Evolutionary conservation across 2,329 filamentous ascomycete genomes (phyloP), one percentile per base, ranked within the genome.

Genomic region (Colletotrichum navitas): DNA sequence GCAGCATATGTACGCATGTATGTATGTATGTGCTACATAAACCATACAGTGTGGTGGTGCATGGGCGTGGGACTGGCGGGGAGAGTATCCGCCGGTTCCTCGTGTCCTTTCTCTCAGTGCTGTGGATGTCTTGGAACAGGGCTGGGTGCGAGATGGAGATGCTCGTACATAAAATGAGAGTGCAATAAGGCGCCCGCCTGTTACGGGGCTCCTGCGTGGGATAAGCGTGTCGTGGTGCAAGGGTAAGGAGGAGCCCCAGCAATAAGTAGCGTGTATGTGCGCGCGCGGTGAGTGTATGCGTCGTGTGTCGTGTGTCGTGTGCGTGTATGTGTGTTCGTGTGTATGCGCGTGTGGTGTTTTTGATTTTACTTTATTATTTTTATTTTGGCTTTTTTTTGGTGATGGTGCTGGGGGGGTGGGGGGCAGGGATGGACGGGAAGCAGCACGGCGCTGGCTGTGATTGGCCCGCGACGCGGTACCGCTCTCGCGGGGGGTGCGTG

Each of bases 381-480:
- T 11, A 18, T 45, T 11, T n/a, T 45, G 4, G 14, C 4, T 21
- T 7, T 43, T 43, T 21, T 41, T 41, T 41, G 45, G 52, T 54
- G 21, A 10, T 55, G 52, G n/a, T 64, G 34, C 49, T 71, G 52
- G 39, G 49, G 52, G 36, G 55, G 36, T 39, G 49, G 52, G 36
- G 55, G 36, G 60, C 68, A 71, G 68, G 68, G 69, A 66, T 61
- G 43, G 66, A 60, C 65, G 66, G 66, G 66, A 64, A 56, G 60
- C 32, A 52, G 1, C 21, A 36, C 43, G n/a, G 36, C 49, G 66
- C 32, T 41, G 7, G 54, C 41, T 51, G 54, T 26, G 55, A 72
- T 72, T 72, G 69, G 69, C 34, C 26, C 6, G 62, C 65, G 49
- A 70, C 69, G 66, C 66, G 69, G 60, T 72, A 56, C 58, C 41